Evolutionary conservation across 1,284 basidiomycete species (phyloP).

Genomic region (Ceratobasidium theobromae): DNA sequence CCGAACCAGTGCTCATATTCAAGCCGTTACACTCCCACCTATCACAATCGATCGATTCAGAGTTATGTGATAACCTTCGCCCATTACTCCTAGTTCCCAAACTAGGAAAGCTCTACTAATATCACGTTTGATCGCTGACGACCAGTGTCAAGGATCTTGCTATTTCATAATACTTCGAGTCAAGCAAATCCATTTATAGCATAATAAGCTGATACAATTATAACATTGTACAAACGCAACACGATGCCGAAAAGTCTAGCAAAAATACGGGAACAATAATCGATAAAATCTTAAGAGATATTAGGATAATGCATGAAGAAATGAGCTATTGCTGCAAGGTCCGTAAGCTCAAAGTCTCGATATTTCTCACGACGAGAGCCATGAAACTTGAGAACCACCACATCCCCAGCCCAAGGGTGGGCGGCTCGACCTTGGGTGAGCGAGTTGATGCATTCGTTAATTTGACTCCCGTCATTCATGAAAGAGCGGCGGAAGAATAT

Average conservation of each 20-base stretch:
- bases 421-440: slow-evolving; percentile 29
- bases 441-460: slow-evolving; percentile 7
- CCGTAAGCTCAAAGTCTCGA: slow-evolving; percentile 18
- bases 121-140: too few species aligned
- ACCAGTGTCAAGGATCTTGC: too few species aligned
- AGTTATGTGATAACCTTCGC: too few species aligned
- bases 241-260: not conserved
- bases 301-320: slow-evolving; percentile 26
- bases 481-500: slow-evolving; percentile 35
- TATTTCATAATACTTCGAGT: too few species aligned
- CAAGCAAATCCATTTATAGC: too few species aligned
- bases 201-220: not conserved
- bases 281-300: not conserved
- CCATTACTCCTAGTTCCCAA: too few species aligned
- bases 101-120: too few species aligned
- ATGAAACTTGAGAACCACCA: slow-evolving; percentile 25
- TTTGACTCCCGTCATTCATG: slow-evolving; percentile 32
- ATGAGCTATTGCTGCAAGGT: slow-evolving; percentile 12
- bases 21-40: too few species aligned
- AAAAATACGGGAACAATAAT: not conserved
- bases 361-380: slow-evolving; percentile 26
- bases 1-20: too few species aligned
- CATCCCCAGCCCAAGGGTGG: slow-evolving; percentile 32
- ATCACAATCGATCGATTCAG: too few species aligned
- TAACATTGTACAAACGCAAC: not conserved